Percentiles rank a stretch among this genome's conserved stretches.
Conservation (phyloP, 2,329 filamentous ascomycete species). For the Chrysoporthe cubensis region DNA sequence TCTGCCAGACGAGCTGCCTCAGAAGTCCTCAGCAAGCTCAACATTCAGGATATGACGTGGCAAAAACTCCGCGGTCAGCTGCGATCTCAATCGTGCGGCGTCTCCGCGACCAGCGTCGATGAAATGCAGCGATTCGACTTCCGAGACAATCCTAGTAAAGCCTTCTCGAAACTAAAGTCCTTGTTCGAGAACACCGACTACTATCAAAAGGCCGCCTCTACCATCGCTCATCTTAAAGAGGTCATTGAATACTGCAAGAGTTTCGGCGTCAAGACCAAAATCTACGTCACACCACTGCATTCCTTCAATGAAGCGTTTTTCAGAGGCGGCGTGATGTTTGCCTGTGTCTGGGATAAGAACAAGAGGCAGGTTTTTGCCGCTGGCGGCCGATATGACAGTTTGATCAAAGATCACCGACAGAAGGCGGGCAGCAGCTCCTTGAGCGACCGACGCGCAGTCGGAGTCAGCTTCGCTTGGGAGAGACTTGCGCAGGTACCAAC, state of each 20-base stretch:
- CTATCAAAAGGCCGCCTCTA: constrained; percentile 74
- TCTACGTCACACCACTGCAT: constrained; percentile 83
- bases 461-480: constrained; percentile 90
- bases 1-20: constrained; percentile 73
- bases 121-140: constrained; percentile 93
- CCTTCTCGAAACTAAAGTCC: constrained; percentile 61
- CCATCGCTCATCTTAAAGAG: constrained; percentile 78
- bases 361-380: constrained; percentile 87
- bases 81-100: constrained; percentile 76
- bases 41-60: constrained; percentile 81
- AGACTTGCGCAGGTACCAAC: constrained; percentile 71
- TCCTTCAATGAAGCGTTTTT: constrained; percentile 94
- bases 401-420: constrained; percentile 83
- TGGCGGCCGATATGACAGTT: constrained; percentile 87
- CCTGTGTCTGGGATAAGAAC: constrained; percentile 86
- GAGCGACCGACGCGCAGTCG: constrained; percentile 79
- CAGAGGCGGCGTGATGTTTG: constrained; percentile 81
- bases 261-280: constrained; percentile 74
- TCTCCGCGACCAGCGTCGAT: constrained; percentile 87
- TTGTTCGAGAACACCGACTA: constrained; percentile 67
- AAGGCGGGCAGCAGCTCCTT: constrained; percentile 52
- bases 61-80: constrained; percentile 81
- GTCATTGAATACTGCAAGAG: constrained; percentile 77
- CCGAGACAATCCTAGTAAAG: constrained; percentile 63
- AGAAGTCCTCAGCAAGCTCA: constrained; percentile 83